These are phyloP conservation scores for Neofusicoccum kwambonambiense DNA, from an alignment of 2,329 filamentous ascomycete genomes.

Conservation along the genomic window DNA sequence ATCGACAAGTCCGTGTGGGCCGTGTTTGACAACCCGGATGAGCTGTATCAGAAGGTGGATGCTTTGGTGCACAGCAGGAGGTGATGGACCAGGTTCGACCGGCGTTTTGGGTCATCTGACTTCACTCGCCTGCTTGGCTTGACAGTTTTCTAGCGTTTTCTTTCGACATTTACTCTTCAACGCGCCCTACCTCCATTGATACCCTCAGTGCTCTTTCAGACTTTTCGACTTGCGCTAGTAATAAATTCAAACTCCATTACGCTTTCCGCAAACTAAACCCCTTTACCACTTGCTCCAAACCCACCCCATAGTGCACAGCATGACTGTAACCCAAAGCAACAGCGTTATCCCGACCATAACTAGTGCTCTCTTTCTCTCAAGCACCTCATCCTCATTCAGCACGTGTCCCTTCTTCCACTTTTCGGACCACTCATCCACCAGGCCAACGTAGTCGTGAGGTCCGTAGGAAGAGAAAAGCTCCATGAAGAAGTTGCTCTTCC, in stretches of 20 bases:
- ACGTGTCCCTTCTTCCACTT: background rate
- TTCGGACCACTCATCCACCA: slow-evolving; percentile 26
- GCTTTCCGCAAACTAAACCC: no score
- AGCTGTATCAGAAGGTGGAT: slow-evolving; percentile 51
- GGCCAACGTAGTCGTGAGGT: slow-evolving; percentile 27
- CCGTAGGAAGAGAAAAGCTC: slow-evolving; percentile 28
- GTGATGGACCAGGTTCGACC: background rate
- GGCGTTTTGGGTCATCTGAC: no score
- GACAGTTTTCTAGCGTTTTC: background rate
- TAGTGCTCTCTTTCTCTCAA: background rate
- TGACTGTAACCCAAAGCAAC: background rate
- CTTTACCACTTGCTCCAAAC: background rate
- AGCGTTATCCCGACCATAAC: background rate
- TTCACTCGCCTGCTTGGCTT: no score
- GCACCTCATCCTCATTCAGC: no score
- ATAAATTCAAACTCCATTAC: background rate
- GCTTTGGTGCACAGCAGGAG: slow-evolving; percentile 1
- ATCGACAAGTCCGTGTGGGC: slow-evolving; percentile 72
- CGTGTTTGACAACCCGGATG: slow-evolving; percentile 75
- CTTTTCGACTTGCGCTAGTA: background rate
- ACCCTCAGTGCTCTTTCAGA: background rate
- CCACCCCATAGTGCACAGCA: background rate
- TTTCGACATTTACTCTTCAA: background rate
- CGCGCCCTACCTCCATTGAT: background rate
- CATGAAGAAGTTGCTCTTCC: slow-evolving; percentile 24